A percentile compares a stretch with the other conserved stretches of the same genome.
Evolutionary conservation across 2,329 filamentous ascomycete genomes (phyloP).

Genomic region (Xylaria sp.): DNA sequence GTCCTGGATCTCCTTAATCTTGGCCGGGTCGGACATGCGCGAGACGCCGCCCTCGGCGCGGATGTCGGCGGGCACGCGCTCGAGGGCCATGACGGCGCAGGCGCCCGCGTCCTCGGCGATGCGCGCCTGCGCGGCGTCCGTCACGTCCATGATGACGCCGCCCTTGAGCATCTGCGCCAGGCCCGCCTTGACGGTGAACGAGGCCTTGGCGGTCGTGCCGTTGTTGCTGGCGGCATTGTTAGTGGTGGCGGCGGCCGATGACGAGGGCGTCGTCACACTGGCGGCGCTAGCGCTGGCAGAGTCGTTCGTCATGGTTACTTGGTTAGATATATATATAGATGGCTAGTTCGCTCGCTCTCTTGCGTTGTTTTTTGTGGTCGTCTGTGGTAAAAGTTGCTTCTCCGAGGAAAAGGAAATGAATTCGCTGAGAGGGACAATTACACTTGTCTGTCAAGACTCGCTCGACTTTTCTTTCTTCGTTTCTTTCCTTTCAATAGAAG

Average conservation of each 20-base stretch:
- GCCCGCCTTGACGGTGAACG: slow-evolving; percentile 92
- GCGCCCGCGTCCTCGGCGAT: slow-evolving; percentile 98
- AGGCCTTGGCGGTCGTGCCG: slow-evolving; percentile 53
- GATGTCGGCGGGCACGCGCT: slow-evolving; percentile 97
- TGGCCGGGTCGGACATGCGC: slow-evolving; percentile 93
- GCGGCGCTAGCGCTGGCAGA: slow-evolving; percentile 20
- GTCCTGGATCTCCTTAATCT: slow-evolving; percentile 96
- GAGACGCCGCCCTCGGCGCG: slow-evolving; percentile 91
- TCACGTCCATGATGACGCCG: slow-evolving; percentile 99
- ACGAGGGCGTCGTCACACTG: slow-evolving; percentile 37
- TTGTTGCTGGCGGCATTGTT: slow-evolving; percentile 51
- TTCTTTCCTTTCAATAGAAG: neutral
- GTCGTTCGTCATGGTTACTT: slow-evolving; percentile 34
- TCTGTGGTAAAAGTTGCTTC: neutral
- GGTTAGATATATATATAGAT: too few species aligned
- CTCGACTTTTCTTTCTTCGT: neutral
- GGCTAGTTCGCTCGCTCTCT: too few species aligned
- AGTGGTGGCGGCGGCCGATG: slow-evolving; percentile 42
- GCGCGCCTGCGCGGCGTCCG: slow-evolving; percentile 90
- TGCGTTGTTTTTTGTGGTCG: too few species aligned
- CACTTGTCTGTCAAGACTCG: neutral
- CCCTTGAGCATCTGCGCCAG: slow-evolving; percentile 98
- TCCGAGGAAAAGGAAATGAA: neutral
- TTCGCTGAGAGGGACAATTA: neutral
- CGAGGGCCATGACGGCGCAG: slow-evolving; percentile 96